Conservation (phyloP, 805 yeast genomes). For the Candida berthetii region DNA sequence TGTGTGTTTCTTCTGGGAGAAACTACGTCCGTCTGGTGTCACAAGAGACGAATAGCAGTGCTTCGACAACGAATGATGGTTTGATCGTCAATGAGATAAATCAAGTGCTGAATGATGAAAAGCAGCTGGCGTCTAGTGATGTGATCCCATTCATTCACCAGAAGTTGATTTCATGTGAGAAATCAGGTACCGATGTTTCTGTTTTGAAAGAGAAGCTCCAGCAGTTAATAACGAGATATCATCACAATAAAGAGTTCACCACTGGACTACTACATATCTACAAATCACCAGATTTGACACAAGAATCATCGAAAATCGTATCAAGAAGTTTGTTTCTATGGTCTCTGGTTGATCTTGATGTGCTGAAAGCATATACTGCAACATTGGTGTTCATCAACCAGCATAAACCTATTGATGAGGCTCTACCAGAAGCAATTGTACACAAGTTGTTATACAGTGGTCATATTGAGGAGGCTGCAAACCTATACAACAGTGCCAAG, state of each 20-base stretch:
- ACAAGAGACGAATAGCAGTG: no score
- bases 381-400: not conserved
- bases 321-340: not conserved
- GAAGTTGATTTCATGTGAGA: no score
- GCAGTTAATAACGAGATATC: not conserved
- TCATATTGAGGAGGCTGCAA: conserved; percentile 4
- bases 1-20: no score
- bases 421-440: conserved; percentile 10
- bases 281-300: not conserved
- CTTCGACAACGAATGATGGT: no score
- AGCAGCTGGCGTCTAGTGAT: no score
- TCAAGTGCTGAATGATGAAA: no score
- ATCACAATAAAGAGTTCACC: not conserved
- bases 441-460: conserved; percentile 5
- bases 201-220: no score
- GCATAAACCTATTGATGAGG: not conserved
- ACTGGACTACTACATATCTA: not conserved
- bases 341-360: not conserved
- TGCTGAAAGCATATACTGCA: conserved; percentile 4
- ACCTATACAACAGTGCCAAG: conserved; percentile 2
- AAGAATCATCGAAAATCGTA: not conserved
- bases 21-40: no score
- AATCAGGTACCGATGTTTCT: no score
- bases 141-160: no score
- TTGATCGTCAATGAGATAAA: no score